Conservation (phyloP, 495 filamentous ascomycete genomes). For the Cenococcum geophilum region DNA sequence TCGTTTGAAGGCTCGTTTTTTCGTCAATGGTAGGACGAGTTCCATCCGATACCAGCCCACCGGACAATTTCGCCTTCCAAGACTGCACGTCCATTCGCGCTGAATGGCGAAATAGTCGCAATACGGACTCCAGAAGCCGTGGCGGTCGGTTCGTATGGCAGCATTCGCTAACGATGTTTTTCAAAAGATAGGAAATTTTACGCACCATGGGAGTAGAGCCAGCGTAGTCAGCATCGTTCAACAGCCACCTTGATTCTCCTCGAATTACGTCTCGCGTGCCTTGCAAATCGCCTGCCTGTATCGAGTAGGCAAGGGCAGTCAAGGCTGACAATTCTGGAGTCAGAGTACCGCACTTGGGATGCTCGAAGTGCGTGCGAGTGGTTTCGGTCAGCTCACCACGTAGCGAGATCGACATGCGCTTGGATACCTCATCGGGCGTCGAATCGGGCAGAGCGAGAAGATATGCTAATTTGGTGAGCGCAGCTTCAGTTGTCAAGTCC, state of each 20-base stretch:
- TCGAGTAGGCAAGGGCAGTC: constrained; percentile 73
- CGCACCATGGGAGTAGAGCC: constrained; percentile 80
- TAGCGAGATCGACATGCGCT: constrained; percentile 67
- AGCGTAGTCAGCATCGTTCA: constrained; percentile 77
- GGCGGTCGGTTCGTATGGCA: not conserved
- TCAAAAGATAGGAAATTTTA: constrained; percentile 22
- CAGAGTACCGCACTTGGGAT: constrained; percentile 54
- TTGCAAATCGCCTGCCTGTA: constrained; percentile 63
- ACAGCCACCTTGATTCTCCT: constrained; percentile 57
- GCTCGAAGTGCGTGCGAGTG: constrained; percentile 59
- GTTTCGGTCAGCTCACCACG: constrained; percentile 81
- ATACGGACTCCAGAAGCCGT: not conserved
- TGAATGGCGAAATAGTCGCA: not conserved
- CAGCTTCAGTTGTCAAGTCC: constrained; percentile 90
- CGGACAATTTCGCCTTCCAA: not conserved
- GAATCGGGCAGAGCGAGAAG: constrained; percentile 65
- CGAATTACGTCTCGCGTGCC: constrained; percentile 61
- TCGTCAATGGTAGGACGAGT: constrained; percentile 10
- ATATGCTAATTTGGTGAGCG: constrained; percentile 88
- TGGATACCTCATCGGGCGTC: constrained; percentile 55
- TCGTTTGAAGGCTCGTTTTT: constrained; percentile 6
- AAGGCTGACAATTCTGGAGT: constrained; percentile 49
- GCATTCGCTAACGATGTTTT: constrained; percentile 7
- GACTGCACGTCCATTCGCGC: not conserved
- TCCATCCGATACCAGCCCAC: constrained; percentile 27